These are phyloP conservation scores for Euphorbia corollata DNA, from an alignment of 441 rosid genomes.

Conservation along the genomic window DNA sequence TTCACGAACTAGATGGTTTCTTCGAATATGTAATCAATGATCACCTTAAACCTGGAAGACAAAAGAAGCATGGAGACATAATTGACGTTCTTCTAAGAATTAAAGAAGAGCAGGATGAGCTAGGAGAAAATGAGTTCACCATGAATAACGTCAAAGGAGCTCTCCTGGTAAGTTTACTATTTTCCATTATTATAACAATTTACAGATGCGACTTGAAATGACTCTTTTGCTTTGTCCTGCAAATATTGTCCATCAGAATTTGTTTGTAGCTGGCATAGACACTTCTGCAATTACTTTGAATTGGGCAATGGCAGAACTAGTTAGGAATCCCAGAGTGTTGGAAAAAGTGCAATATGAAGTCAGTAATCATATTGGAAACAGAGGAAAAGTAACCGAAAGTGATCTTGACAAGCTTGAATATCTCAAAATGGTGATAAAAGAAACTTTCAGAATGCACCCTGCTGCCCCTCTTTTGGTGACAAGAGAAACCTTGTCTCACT, in stretches of 20 bases:
- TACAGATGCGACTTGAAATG: neutral
- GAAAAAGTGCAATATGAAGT: conserved; percentile 41
- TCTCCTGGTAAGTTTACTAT: conserved; percentile 5
- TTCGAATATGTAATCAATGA: neutral
- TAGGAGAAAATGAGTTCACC: neutral
- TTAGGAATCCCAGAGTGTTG: conserved; percentile 35
- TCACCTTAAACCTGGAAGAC: neutral
- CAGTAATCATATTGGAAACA: conserved; percentile 28
- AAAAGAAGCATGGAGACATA: neutral
- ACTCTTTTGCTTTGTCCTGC: neutral
- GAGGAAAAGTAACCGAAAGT: conserved; percentile 21
- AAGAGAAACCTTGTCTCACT: conserved; percentile 38
- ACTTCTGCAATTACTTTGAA: conserved; percentile 23
- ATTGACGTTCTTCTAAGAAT: conserved; percentile 1
- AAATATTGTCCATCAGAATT: conserved; percentile 22
- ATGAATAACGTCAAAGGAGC: neutral
- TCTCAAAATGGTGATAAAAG: conserved; percentile 44
- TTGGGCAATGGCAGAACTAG: conserved; percentile 54
- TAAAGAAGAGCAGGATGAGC: neutral
- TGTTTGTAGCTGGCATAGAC: conserved; percentile 36
- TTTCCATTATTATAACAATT: neutral
- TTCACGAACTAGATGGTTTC: conserved; percentile 1
- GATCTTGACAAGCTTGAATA: conserved; percentile 32
- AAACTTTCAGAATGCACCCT: conserved; percentile 51
- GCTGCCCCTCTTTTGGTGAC: conserved; percentile 37